A percentile compares a stretch with the other conserved stretches of the same genome.
These are phyloP conservation scores for Gynochthodes officinalis DNA, from an alignment of 257 asterid genomes.

Conservation along the genomic window DNA sequence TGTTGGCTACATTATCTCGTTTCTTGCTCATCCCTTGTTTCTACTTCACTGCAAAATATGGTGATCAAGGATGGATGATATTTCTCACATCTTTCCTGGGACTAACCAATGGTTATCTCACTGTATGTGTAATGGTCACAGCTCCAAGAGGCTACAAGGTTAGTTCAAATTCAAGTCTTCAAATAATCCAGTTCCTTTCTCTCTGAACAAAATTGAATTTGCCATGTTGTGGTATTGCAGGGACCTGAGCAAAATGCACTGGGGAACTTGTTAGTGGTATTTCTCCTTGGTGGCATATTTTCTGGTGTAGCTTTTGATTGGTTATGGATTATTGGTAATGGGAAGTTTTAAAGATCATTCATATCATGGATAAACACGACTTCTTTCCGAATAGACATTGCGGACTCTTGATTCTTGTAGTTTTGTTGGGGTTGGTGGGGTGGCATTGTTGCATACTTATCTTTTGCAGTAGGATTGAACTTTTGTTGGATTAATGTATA, in stretches of 20 bases:
- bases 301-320: slow-evolving; percentile 38
- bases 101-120: slow-evolving; percentile 41
- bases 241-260: slow-evolving; percentile 43
- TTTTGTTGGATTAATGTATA: too few relatives aligned
- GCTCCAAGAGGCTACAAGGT: slow-evolving; percentile 52
- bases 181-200: not conserved
- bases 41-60: slow-evolving; percentile 46
- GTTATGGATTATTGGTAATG: slow-evolving; percentile 41
- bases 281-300: slow-evolving; percentile 31
- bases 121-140: slow-evolving; percentile 36
- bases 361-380: too few relatives aligned
- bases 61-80: slow-evolving; percentile 53
- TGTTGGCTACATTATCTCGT: slow-evolving; percentile 31
- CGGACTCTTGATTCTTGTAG: too few relatives aligned
- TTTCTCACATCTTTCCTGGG: slow-evolving; percentile 40
- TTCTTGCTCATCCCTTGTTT: slow-evolving; percentile 41
- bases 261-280: slow-evolving; percentile 31
- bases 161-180: not conserved
- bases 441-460: too few relatives aligned
- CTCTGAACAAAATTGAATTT: not conserved
- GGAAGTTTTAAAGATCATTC: slow-evolving; percentile 12
- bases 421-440: too few relatives aligned
- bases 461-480: too few relatives aligned
- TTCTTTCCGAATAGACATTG: too few relatives aligned
- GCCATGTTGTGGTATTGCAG: slow-evolving; percentile 12